Base-by-base conservation (phyloP, 495 filamentous ascomycete species). In the Penicillium psychrofluorescens region DNA sequence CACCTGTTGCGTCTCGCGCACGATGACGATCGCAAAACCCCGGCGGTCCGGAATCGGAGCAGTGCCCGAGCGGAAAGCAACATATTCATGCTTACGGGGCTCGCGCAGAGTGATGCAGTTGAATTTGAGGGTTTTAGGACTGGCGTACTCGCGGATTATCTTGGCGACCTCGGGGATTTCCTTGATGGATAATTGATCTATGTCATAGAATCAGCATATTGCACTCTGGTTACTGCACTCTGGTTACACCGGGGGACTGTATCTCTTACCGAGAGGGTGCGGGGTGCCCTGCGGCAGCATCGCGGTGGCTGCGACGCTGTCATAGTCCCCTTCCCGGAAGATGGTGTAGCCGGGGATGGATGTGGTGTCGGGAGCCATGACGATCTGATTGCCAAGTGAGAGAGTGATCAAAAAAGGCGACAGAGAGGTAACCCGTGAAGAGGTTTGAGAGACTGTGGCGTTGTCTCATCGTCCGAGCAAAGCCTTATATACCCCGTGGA, bases 61-160 rank as follows among this genome's bases (percentile, higher is more conserved):
- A n/a, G 77, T 71, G 33, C 79, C 73, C 13, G 69, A 74, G 2
- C 89, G 63, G 82, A 84, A 95, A 41, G 74, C 75, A 43, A 76
- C 64, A 79, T 94, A 90, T 48, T 88, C 83, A 38, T 74, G 76
- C 70, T 94, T 95, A 45, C 70, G 75, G 29, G 88, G 88, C 64
- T 94, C 89, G 27, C 77, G 83, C 12, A 91, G 69, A 14, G 87
- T 83, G 46, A 95, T 77, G 39, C 88, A 85, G 72, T 95, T 92
- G 79, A 88, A 94, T 54, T 77, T 78, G 38, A 91, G 68, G 6
- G 49, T 41, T 46, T 56, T 62, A 13, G 62, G 55, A 43, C 41
- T 56, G 29, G 51, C 54, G 44, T 63, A 54, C 8, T 65, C 54
- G 7, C 64, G 64, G 38, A 67, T 53, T 8, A 67, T 35, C 44